Conservation (phyloP, 1,284 basidiomycete species). For the Lentinus polychrous region DNA sequence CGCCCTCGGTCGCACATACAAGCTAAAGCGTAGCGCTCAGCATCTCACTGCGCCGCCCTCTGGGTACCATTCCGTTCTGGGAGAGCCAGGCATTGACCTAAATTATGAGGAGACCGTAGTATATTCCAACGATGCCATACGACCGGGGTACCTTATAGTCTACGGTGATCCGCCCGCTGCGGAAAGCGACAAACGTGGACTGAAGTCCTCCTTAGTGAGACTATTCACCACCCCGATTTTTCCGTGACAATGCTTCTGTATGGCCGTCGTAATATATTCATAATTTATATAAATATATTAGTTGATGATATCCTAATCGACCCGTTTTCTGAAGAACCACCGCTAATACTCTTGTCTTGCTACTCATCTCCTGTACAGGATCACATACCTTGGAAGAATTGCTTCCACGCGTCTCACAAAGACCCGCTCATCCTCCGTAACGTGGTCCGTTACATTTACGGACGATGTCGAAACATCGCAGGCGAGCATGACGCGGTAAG, state of each 20-base stretch:
- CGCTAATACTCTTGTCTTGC: conserved; percentile 1
- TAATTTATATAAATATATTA: conserved; percentile 3
- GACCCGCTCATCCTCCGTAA: conserved; percentile 32
- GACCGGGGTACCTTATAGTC: conserved; percentile 14
- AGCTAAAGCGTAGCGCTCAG: conserved; percentile 38
- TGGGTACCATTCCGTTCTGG: conserved; percentile 51
- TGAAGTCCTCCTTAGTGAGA: conserved; percentile 1
- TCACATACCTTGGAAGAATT: conserved; percentile 40
- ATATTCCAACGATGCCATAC: conserved; percentile 16
- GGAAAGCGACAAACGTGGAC: background rate
- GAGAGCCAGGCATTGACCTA: conserved; percentile 14
- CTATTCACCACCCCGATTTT: conserved; percentile 6
- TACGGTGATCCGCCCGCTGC: conserved; percentile 8
- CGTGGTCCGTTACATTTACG: conserved; percentile 14
- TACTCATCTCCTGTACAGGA: conserved; percentile 31
- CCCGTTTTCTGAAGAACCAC: too few relatives aligned
- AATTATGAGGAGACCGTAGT: conserved; percentile 18
- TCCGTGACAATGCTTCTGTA: background rate
- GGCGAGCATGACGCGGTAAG: conserved; percentile 54
- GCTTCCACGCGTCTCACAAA: conserved; percentile 38
- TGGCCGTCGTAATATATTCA: conserved; percentile 1
- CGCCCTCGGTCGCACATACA: conserved; percentile 49
- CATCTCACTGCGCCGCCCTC: conserved; percentile 39
- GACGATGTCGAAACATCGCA: conserved; percentile 46
- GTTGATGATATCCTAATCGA: too few relatives aligned